Evolutionary conservation across 371 early-diverging fungal genomes (phyloP).

Genomic region (Saksenaea vasiformis): DNA sequence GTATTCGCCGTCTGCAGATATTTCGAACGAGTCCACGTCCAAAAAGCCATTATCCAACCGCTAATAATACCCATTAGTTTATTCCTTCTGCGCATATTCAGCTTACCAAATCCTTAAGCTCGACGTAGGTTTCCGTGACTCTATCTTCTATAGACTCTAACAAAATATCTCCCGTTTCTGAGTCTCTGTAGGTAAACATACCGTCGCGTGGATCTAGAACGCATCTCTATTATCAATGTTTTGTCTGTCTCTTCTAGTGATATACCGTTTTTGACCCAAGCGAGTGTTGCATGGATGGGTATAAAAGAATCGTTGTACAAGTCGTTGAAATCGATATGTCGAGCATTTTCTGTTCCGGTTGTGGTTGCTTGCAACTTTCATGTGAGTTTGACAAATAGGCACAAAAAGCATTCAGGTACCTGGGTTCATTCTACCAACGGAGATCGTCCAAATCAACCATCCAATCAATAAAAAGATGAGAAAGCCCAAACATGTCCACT

Average conservation of each 20-base stretch:
- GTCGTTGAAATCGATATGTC: constrained; percentile 52
- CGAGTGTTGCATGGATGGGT: constrained; percentile 39
- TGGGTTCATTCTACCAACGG: constrained; percentile 11
- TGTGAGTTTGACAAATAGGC: neutral
- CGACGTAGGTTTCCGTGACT: constrained; percentile 28
- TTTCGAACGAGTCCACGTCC: constrained; percentile 42
- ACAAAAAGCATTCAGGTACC: constrained; percentile 9
- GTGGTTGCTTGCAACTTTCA: neutral
- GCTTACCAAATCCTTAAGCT: constrained; percentile 30
- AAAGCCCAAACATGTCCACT: constrained; percentile 20
- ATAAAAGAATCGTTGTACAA: constrained; percentile 54
- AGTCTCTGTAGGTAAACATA: constrained; percentile 49
- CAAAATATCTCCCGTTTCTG: constrained; percentile 45
- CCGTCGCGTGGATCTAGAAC: constrained; percentile 46
- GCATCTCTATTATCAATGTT: neutral
- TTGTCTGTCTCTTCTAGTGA: neutral
- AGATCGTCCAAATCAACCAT: constrained; percentile 22
- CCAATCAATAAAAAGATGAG: constrained; percentile 16
- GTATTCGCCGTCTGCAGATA: constrained; percentile 80
- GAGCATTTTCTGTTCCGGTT: neutral
- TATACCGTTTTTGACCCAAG: constrained; percentile 56
- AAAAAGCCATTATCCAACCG: constrained; percentile 21
- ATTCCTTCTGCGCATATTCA: neutral
- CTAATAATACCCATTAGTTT: constrained; percentile 9
- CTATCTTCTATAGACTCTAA: constrained; percentile 38